These are phyloP conservation scores for Stachybotrys chlorohalonatus DNA, from an alignment of 2,329 filamentous ascomycete species.

Conservation along the genomic window DNA sequence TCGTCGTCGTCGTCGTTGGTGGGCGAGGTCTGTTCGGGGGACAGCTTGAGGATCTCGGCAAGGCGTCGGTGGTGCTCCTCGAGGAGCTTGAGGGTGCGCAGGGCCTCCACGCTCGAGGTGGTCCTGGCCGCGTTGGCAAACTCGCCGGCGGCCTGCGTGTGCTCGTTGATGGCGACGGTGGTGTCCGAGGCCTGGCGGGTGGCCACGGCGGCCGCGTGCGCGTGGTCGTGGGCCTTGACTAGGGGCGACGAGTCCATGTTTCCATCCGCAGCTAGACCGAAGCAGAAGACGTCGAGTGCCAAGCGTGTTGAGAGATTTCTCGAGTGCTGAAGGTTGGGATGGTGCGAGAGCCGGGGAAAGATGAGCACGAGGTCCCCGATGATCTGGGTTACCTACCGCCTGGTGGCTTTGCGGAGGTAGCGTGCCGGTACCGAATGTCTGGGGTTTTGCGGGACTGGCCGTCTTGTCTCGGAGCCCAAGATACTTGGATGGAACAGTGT, in stretches of 20 bases:
- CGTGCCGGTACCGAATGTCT: too few relatives aligned
- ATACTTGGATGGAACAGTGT: too few relatives aligned
- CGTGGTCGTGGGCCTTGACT: constrained; percentile 75
- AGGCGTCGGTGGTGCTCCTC: constrained; percentile 82
- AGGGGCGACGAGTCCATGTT: constrained; percentile 29
- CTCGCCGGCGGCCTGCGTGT: constrained; percentile 78
- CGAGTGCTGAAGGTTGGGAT: too few relatives aligned
- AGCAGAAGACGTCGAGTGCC: not conserved
- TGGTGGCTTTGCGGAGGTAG: too few relatives aligned
- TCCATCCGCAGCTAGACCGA: constrained; percentile 1
- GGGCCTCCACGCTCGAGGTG: constrained; percentile 61
- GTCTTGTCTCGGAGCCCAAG: too few relatives aligned
- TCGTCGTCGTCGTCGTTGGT: constrained; percentile 14
- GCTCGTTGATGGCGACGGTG: constrained; percentile 76
- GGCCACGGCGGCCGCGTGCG: constrained; percentile 71
- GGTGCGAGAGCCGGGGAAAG: too few relatives aligned
- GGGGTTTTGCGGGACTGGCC: too few relatives aligned
- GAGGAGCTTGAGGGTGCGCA: constrained; percentile 75
- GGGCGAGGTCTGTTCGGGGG: constrained; percentile 36
- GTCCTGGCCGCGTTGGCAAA: constrained; percentile 74
- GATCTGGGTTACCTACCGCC: too few relatives aligned
- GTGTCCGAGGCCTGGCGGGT: constrained; percentile 68
- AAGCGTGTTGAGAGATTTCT: too few relatives aligned
- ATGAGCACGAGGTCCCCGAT: too few relatives aligned
- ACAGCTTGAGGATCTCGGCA: constrained; percentile 69